Percentiles rank a stretch among this genome's conserved stretches.
Conservation (phyloP, 1,284 basidiomycete genomes). For the Ustilago loliicola region DNA sequence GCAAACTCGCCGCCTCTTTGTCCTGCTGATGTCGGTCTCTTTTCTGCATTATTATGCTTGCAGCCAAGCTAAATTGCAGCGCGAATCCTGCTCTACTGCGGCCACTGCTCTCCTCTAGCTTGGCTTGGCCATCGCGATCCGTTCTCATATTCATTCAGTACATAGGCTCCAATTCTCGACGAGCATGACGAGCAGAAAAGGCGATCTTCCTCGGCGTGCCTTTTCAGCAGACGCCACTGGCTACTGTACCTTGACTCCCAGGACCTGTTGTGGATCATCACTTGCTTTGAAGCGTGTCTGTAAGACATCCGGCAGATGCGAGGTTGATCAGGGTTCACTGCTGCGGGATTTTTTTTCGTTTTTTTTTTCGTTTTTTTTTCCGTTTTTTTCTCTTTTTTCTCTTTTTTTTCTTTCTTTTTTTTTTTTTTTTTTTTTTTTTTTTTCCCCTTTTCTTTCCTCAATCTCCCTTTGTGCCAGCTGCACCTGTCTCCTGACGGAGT, state of each 20-base stretch:
- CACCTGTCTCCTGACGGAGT: constrained; percentile 10
- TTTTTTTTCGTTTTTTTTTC: neutral
- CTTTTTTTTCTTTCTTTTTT: neutral
- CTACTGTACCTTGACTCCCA: no score
- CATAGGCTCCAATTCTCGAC: no score
- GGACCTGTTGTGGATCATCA: neutral
- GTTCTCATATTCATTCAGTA: neutral
- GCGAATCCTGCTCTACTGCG: neutral
- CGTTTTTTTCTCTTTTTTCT: constrained; percentile 9
- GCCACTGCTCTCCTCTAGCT: constrained; percentile 2
- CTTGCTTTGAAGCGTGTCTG: no score
- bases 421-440: constrained; percentile 15
- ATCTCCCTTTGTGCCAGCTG: neutral
- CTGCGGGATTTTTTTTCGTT: neutral
- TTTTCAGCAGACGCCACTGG: no score
- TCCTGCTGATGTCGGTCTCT: neutral
- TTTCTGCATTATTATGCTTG: constrained; percentile 1
- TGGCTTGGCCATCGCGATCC: constrained; percentile 1
- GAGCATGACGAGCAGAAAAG: no score
- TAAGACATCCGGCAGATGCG: neutral
- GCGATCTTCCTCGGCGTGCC: no score
- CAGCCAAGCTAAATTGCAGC: neutral
- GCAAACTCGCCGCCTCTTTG: neutral
- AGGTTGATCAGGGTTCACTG: constrained; percentile 15
- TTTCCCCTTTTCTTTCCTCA: neutral